These are phyloP conservation scores for Jaminaea rosea DNA, from an alignment of 1,284 basidiomycete genomes.

Conservation along the genomic window DNA sequence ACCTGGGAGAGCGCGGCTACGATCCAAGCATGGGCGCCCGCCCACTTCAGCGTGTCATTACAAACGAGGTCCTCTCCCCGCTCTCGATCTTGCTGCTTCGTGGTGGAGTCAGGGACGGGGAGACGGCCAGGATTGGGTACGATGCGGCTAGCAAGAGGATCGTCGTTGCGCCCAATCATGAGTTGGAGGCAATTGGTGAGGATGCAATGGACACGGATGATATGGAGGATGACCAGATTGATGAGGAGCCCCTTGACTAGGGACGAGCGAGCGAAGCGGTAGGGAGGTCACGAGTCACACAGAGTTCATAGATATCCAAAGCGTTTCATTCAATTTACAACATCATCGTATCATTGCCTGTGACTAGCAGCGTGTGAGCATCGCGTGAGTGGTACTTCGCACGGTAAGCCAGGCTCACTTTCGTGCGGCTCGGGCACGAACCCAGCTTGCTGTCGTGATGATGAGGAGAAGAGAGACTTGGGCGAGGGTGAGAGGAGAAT, in stretches of 20 bases:
- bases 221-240: conserved; percentile 37
- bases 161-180: conserved; percentile 74
- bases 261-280: no score
- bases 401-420: no score
- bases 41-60: conserved; percentile 82
- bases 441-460: no score
- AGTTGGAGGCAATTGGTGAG: conserved; percentile 33
- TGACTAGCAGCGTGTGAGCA: no score
- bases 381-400: no score
- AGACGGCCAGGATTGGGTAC: conserved; percentile 66
- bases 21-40: conserved; percentile 56
- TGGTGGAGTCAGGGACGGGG: conserved; percentile 67
- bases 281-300: no score
- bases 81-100: conserved; percentile 78
- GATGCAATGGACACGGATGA: conserved; percentile 27
- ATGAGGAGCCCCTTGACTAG: conserved; percentile 31
- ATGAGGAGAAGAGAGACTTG: no score
- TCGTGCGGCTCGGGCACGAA: no score
- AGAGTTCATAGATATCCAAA: no score
- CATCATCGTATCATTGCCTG: no score
- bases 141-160: conserved; percentile 77
- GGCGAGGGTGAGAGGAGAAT: no score
- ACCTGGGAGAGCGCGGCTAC: conserved; percentile 57
- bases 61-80: conserved; percentile 85
- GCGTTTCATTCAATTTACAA: no score